Conservation (phyloP, 805 yeast species). For the Yarrowia sp. region DNA sequence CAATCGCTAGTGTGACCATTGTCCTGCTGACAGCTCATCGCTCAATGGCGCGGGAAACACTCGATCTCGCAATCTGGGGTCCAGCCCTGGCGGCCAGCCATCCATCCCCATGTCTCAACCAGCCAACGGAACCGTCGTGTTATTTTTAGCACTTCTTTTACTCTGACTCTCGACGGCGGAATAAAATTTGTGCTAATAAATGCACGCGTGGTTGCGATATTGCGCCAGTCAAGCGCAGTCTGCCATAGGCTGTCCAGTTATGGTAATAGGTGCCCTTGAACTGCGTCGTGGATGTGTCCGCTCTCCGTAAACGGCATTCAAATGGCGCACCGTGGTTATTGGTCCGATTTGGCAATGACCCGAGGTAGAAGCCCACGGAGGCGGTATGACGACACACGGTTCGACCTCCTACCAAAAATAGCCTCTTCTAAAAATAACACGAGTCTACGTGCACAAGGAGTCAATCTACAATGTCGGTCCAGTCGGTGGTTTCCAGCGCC, state of each 20-base stretch:
- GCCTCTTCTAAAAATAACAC: constrained; percentile 17
- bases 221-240: constrained; percentile 2
- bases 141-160: constrained; percentile 10
- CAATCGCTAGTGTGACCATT: not conserved
- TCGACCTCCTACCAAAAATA: constrained; percentile 1
- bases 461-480: not conserved
- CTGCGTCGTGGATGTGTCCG: constrained; percentile 3
- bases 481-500: no score
- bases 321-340: constrained; percentile 4
- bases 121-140: constrained; percentile 13
- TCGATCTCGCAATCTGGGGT: not conserved
- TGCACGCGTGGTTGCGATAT: constrained; percentile 24
- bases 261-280: not conserved
- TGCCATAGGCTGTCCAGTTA: not conserved
- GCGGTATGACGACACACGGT: not conserved
- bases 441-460: constrained; percentile 1
- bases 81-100: constrained; percentile 12
- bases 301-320: constrained; percentile 9
- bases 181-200: constrained; percentile 2
- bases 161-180: not conserved
- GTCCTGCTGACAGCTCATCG: not conserved
- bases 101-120: constrained; percentile 22
- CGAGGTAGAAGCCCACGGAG: not conserved
- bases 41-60: not conserved
- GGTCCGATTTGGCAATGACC: not conserved